Percentiles rank a stretch among this genome's conserved stretches.
Evolutionary conservation across 305 asterid genomes (phyloP).

Genomic region (Plantago coronopus): DNA sequence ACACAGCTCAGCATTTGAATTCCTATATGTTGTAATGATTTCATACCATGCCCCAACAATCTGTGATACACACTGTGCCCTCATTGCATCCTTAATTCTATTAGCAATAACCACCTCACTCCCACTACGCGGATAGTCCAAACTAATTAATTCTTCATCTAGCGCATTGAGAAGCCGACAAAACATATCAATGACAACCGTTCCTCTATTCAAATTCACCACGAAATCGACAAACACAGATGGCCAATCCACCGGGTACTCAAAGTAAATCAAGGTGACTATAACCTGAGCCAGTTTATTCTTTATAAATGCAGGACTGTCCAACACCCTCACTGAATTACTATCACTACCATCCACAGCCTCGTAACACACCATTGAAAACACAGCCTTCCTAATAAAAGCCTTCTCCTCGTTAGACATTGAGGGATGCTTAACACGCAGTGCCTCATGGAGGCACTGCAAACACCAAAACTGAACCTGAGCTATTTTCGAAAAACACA

Average conservation of each 20-base stretch:
- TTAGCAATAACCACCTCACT: slow-evolving; percentile 61
- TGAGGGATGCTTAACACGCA: slow-evolving; percentile 54
- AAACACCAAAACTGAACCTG: slow-evolving; percentile 97
- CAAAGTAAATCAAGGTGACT: slow-evolving; percentile 67
- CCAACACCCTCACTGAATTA: slow-evolving; percentile 50
- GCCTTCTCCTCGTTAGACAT: slow-evolving; percentile 66
- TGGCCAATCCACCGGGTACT: slow-evolving; percentile 79
- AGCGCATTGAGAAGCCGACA: slow-evolving; percentile 70
- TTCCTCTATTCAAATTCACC: slow-evolving; percentile 62
- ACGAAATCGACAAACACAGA: slow-evolving; percentile 79
- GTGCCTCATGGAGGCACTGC: slow-evolving; percentile 72
- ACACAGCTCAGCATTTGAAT: slow-evolving; percentile 64
- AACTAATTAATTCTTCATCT: slow-evolving; percentile 82
- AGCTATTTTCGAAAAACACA: slow-evolving; percentile 52
- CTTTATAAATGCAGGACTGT: slow-evolving; percentile 71
- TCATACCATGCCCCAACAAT: slow-evolving; percentile 76
- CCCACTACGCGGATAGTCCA: slow-evolving; percentile 66
- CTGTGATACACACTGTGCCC: slow-evolving; percentile 83
- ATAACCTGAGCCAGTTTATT: slow-evolving; percentile 94
- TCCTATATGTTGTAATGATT: slow-evolving; percentile 52
- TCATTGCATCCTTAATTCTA: slow-evolving; percentile 85
- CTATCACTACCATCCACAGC: slow-evolving; percentile 39
- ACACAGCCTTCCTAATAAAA: slow-evolving; percentile 66
- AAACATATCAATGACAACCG: slow-evolving; percentile 72
- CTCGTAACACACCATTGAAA: slow-evolving; percentile 64